phyloP scores from a whole-genome alignment of 1,284 basidiomycete species.

The Mycosarcoma mackinlayi region DNA sequence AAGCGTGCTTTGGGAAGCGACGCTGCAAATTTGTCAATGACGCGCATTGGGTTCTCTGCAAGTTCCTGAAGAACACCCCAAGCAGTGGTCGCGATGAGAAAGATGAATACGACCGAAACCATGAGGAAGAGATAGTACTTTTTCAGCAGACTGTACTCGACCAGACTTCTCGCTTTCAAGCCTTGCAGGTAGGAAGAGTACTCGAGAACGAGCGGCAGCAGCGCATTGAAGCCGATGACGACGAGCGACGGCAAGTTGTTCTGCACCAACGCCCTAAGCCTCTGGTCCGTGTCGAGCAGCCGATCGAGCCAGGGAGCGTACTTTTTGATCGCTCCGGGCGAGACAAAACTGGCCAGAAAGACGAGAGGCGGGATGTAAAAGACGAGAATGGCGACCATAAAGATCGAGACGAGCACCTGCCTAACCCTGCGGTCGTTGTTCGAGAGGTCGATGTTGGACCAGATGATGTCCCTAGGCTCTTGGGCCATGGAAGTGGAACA shows the following conservation, averaged over 20 bases:
- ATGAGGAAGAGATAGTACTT: slow-evolving; percentile 87
- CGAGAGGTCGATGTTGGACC: slow-evolving; percentile 83
- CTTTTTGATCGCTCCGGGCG: slow-evolving; percentile 90
- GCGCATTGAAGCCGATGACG: slow-evolving; percentile 87
- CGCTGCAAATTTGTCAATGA: slow-evolving; percentile 65
- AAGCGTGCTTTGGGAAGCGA: slow-evolving; percentile 72
- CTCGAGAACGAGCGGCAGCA: slow-evolving; percentile 89
- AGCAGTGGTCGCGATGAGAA: slow-evolving; percentile 88
- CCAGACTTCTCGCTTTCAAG: slow-evolving; percentile 85
- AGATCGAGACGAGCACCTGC: slow-evolving; percentile 69
- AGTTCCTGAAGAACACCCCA: slow-evolving; percentile 76
- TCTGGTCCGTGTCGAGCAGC: slow-evolving; percentile 81
- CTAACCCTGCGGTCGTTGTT: slow-evolving; percentile 65
- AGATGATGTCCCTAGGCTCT: slow-evolving; percentile 94
- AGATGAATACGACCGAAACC: slow-evolving; percentile 94
- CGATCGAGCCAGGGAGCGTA: slow-evolving; percentile 81
- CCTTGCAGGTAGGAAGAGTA: slow-evolving; percentile 87
- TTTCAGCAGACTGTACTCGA: slow-evolving; percentile 90
- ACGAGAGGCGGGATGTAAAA: slow-evolving; percentile 66
- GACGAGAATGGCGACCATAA: slow-evolving; percentile 76
- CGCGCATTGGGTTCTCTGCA: slow-evolving; percentile 60
- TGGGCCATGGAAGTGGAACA: slow-evolving; percentile 74
- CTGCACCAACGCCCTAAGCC: slow-evolving; percentile 86
- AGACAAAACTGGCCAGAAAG: slow-evolving; percentile 83
- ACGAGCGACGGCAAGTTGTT: slow-evolving; percentile 91